Conservation (phyloP, 1,284 basidiomycete genomes). For the Cystobasidiaceae sp. region DNA sequence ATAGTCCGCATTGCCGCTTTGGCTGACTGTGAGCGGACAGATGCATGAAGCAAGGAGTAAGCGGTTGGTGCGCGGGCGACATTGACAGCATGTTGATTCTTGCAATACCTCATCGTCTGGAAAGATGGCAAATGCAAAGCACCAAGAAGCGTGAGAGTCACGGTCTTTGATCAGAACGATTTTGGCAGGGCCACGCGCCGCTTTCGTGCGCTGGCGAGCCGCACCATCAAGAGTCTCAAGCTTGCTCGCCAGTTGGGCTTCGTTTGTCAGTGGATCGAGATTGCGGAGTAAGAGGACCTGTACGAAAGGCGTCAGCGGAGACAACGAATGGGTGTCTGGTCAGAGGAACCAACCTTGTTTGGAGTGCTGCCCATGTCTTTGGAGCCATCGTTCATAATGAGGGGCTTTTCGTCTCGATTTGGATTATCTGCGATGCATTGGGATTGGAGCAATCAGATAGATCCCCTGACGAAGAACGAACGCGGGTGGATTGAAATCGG, state of each 20-base stretch:
- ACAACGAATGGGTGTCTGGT: not conserved
- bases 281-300: constrained; percentile 75
- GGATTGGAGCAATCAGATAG: too few species aligned
- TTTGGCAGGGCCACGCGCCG: constrained; percentile 73
- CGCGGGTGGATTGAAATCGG: too few species aligned
- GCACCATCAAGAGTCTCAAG: constrained; percentile 52
- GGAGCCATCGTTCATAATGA: constrained; percentile 72
- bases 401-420: not conserved
- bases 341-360: constrained; percentile 34
- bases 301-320: not conserved
- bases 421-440: not conserved
- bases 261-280: constrained; percentile 76
- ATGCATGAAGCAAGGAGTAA: not conserved
- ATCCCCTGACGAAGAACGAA: too few species aligned
- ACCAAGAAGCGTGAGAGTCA: constrained; percentile 72
- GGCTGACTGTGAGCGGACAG: constrained; percentile 25
- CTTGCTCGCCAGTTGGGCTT: constrained; percentile 47
- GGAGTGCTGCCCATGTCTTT: constrained; percentile 80
- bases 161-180: constrained; percentile 83
- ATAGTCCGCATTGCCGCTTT: constrained; percentile 20
- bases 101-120: constrained; percentile 64
- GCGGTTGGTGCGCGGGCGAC: not conserved
- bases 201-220: constrained; percentile 61
- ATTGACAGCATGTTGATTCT: not conserved
- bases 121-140: constrained; percentile 88